Base-by-base conservation (phyloP, 2,329 filamentous ascomycete genomes). In the Curvularia spicifera region DNA sequence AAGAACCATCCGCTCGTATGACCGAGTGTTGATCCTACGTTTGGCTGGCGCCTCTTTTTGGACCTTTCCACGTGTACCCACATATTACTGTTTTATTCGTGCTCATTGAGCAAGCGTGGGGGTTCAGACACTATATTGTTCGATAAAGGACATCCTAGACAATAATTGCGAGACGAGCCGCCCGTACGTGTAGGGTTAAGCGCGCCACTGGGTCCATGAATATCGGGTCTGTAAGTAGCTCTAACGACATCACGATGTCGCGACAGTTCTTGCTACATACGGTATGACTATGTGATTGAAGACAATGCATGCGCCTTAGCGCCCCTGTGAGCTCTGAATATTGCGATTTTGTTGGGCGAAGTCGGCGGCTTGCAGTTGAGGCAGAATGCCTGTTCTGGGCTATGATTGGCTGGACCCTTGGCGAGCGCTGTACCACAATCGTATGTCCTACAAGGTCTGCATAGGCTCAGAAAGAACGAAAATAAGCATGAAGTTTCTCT, bases 391-490 rank as follows among this genome's bases (percentile, higher is more conserved):
- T 46, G 53, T 67, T 69, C 62, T 62, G 63, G 33, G 26, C 42
- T 63, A 42, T 71, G 57, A 73, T 73, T 73, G 69, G 71, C 42
- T 52, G 42, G 24, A 40, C 33, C 53, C 51, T 57, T 48, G 35
- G 57, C 59, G 61, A 60, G 60, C 55, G 51, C 51, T 53, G 65
- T 67, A 64, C 60, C 61, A 69, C 60, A 56, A 56, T 64, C 52
- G 51, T 55, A 68, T 52, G 65, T 71, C 61, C 68, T 70, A 69
- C 70, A 63, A 64, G 64, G 54, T 64, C 59, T 64, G 56, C 56
- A 37, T 56, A 46, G 53, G 59, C 63, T 63, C 52, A 60, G 64
- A 56, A 57, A 56, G 56, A 57, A 53, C 60, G 53, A 63, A 68
- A 60, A 60, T 57, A 50, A 57, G 40, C 52, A 39, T 49, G 60